Evolutionary conservation across 352 stramenopile genomes (phyloP).

Genomic region (Globisporangium canariense): DNA sequence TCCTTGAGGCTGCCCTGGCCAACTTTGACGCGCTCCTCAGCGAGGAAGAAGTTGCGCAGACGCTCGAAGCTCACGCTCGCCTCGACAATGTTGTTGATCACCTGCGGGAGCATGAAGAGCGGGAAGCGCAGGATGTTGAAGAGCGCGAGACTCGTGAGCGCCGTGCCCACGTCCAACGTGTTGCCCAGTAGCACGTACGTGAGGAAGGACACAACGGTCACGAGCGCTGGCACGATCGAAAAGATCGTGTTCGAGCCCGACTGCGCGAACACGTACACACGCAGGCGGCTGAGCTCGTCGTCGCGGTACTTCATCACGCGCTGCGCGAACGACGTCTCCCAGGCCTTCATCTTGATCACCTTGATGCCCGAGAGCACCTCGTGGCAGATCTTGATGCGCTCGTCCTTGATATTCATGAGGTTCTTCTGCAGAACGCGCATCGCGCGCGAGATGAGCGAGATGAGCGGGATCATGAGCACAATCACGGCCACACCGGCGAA

Average conservation of each 20-base stretch:
- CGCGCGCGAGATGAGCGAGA: slow-evolving; percentile 64
- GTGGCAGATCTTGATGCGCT: slow-evolving; percentile 92
- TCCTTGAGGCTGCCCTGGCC: slow-evolving; percentile 74
- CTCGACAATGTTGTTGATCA: slow-evolving; percentile 94
- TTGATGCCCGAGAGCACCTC: slow-evolving; percentile 91
- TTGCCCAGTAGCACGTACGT: slow-evolving; percentile 80
- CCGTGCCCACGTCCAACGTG: slow-evolving; percentile 88
- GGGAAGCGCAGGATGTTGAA: slow-evolving; percentile 97
- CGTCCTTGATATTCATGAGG: slow-evolving; percentile 87
- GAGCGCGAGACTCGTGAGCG: slow-evolving; percentile 91
- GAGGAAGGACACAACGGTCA: slow-evolving; percentile 90
- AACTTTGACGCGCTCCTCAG: slow-evolving; percentile 68
- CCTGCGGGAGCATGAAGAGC: slow-evolving; percentile 93
- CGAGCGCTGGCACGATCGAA: slow-evolving; percentile 89
- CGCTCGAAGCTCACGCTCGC: slow-evolving; percentile 67
- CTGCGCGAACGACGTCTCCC: slow-evolving; percentile 45
- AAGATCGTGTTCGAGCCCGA: slow-evolving; percentile 64
- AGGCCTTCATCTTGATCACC: slow-evolving; percentile 90
- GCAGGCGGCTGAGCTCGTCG: slow-evolving; percentile 35
- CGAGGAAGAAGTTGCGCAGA: slow-evolving; percentile 64
- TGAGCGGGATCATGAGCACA: slow-evolving; percentile 86
- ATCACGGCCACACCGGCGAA: slow-evolving; percentile 91
- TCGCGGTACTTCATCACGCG: slow-evolving; percentile 38
- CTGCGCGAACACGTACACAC: slow-evolving; percentile 37
- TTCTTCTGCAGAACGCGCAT: slow-evolving; percentile 79